phyloP scores from a whole-genome alignment of 2,329 filamentous ascomycete genomes.

The Sordariomycetes sp. region DNA sequence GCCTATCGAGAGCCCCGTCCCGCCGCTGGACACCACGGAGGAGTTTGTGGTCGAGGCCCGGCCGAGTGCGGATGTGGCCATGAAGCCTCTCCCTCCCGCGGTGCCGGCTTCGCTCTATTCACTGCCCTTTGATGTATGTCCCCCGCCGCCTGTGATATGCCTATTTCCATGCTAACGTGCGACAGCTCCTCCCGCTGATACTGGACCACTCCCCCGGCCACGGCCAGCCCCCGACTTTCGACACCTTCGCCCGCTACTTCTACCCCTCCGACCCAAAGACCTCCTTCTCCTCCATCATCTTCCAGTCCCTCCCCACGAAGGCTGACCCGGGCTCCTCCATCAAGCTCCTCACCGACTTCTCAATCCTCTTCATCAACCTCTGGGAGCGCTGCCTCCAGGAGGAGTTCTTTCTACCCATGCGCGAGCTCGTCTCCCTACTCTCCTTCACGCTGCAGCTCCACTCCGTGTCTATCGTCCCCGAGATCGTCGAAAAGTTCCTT shows the following conservation, averaged over 20 bases:
- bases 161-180: not conserved
- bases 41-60: constrained; percentile 22
- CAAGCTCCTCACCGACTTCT: constrained; percentile 54
- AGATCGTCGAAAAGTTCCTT: constrained; percentile 46
- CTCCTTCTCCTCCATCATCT: constrained; percentile 56
- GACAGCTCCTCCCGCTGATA: constrained; percentile 49
- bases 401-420: constrained; percentile 50
- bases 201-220: constrained; percentile 49
- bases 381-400: constrained; percentile 61
- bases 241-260: constrained; percentile 50
- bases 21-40: constrained; percentile 38
- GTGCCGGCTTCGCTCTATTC: not conserved
- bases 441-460: constrained; percentile 54
- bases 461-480: constrained; percentile 44
- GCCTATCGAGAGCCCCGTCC: constrained; percentile 52
- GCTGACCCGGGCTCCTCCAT: constrained; percentile 35
- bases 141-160: not conserved
- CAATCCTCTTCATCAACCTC: constrained; percentile 50
- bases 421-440: constrained; percentile 53
- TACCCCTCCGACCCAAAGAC: constrained; percentile 54
- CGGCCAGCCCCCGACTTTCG: constrained; percentile 52
- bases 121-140: constrained; percentile 32
- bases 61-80: constrained; percentile 6
- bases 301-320: constrained; percentile 53
- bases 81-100: constrained; percentile 1